Conservation (phyloP, 2,329 filamentous ascomycete species). For the Colletotrichum liaoningense region DNA sequence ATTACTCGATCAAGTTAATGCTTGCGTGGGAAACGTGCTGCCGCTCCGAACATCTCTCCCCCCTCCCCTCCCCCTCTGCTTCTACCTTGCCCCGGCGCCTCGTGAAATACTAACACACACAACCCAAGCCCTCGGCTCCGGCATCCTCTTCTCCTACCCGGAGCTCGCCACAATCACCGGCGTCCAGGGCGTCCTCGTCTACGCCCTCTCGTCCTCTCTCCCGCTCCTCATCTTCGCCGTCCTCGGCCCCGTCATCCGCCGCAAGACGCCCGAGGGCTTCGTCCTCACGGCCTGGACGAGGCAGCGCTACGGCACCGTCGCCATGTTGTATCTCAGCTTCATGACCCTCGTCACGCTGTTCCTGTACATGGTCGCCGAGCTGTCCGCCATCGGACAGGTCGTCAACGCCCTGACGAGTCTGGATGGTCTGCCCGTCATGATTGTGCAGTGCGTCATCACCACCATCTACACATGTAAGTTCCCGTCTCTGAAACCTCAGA, state of each 20-base stretch:
- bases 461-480: constrained; percentile 83
- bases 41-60: constrained; percentile 72
- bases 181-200: constrained; percentile 82
- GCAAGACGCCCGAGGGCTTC: constrained; percentile 85
- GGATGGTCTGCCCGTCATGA: constrained; percentile 78
- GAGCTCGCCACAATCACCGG: constrained; percentile 83
- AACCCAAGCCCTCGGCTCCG: constrained; percentile 79
- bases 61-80: constrained; percentile 40
- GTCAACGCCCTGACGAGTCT: constrained; percentile 80
- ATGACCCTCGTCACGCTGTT: constrained; percentile 86
- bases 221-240: constrained; percentile 81
- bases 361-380: constrained; percentile 87
- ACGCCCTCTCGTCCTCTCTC: constrained; percentile 77
- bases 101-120: constrained; percentile 53
- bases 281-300: constrained; percentile 88
- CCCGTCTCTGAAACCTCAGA: not conserved
- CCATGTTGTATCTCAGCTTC: constrained; percentile 80
- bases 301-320: constrained; percentile 77
- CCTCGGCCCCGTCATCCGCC: constrained; percentile 81
- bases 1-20: constrained; percentile 99
- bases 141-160: constrained; percentile 86
- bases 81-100: constrained; percentile 31
- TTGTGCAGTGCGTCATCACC: constrained; percentile 81
- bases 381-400: constrained; percentile 85
- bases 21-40: constrained; percentile 98